Conservation (phyloP, 2,329 filamentous ascomycete species). For the Ceratocystis cubensis region DNA sequence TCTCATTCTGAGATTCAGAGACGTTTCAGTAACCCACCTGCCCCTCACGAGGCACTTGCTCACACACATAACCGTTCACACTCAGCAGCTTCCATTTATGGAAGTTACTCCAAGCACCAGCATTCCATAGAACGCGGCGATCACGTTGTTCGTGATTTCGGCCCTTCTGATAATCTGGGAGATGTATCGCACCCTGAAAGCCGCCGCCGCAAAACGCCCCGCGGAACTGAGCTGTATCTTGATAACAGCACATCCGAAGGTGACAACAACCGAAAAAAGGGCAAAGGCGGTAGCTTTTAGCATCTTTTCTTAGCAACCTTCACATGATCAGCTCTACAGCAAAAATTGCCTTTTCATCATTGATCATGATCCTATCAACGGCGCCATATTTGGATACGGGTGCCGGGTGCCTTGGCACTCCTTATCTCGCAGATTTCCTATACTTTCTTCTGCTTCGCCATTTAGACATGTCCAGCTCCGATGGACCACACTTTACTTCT, state of each 20-base stretch:
- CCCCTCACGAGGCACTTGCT: constrained; percentile 6
- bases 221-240: constrained; percentile 16
- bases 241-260: constrained; percentile 2
- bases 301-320: neutral
- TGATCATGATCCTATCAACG: neutral
- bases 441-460: neutral
- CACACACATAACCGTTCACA: constrained; percentile 15
- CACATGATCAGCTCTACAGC: neutral
- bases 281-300: constrained; percentile 11
- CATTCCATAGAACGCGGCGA: constrained; percentile 3
- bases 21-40: constrained; percentile 17
- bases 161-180: constrained; percentile 5
- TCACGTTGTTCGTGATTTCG: constrained; percentile 4
- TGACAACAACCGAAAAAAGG: constrained; percentile 13
- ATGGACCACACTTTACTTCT: neutral
- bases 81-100: constrained; percentile 11
- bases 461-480: neutral
- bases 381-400: neutral
- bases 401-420: neutral
- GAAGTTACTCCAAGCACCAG: constrained; percentile 9
- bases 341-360: neutral
- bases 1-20: constrained; percentile 9
- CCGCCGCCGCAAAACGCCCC: constrained; percentile 19
- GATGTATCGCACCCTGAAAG: constrained; percentile 15
- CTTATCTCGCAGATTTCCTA: neutral